phyloP scores from a whole-genome alignment of 2,329 filamentous ascomycete genomes.

The Aspergillus fijiensis region DNA sequence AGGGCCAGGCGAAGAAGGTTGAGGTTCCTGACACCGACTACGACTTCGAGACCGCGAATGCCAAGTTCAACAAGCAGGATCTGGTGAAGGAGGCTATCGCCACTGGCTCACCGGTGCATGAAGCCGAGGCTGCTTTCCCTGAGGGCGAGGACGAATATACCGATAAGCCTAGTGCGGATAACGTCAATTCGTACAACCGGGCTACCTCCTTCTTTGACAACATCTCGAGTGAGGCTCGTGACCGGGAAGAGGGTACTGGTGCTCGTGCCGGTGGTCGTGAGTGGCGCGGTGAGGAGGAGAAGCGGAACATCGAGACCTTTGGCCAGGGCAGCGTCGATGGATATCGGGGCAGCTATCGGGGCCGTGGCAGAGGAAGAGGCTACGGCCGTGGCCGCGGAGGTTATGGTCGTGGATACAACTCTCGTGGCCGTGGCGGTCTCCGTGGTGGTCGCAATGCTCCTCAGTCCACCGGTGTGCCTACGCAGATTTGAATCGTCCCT shows the following conservation, averaged over 20 bases:
- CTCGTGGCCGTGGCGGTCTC: conserved; percentile 40
- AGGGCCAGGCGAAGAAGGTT: conserved; percentile 62
- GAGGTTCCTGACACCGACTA: conserved; percentile 90
- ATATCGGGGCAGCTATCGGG: conserved; percentile 76
- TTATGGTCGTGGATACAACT: conserved; percentile 45
- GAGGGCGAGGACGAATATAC: conserved; percentile 42
- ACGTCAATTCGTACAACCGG: conserved; percentile 73
- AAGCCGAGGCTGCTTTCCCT: conserved; percentile 49
- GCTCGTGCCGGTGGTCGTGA: conserved; percentile 75
- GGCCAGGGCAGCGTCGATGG: conserved; percentile 94
- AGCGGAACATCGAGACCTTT: conserved; percentile 96
- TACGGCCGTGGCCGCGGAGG: conserved; percentile 51
- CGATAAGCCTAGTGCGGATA: conserved; percentile 29
- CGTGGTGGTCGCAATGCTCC: conserved; percentile 40
- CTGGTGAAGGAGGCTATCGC: conserved; percentile 85
- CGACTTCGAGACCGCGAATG: conserved; percentile 83
- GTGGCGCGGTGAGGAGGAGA: conserved; percentile 89
- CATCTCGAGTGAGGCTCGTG: conserved; percentile 90
- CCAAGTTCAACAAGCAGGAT: conserved; percentile 86
- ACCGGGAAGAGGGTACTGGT: conserved; percentile 70
- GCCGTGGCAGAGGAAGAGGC: conserved; percentile 54
- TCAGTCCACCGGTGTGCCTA: conserved; percentile 41
- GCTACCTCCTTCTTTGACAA: conserved; percentile 94
- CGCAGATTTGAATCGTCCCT: conserved; percentile 26
- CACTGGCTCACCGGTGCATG: conserved; percentile 65